phyloP scores from a whole-genome alignment of 2,329 filamentous ascomycete genomes.

The Plectosphaerella sp. region DNA sequence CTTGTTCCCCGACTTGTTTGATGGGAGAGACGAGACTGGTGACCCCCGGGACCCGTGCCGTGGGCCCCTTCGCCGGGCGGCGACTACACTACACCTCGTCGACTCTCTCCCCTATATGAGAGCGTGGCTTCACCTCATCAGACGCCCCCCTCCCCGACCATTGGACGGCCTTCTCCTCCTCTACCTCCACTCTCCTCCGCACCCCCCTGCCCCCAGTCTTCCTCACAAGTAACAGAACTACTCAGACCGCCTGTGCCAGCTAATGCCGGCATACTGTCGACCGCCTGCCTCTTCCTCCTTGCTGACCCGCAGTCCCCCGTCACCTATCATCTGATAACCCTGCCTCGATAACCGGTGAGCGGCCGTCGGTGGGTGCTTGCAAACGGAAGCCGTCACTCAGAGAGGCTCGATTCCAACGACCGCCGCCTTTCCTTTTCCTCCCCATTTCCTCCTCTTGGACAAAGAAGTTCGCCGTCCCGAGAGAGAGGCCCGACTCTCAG shows the following conservation, averaged over 20 bases:
- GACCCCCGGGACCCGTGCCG: neutral
- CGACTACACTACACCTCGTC: neutral
- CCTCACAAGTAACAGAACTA: neutral
- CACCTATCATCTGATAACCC: slow-evolving; percentile 36
- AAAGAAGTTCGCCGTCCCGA: slow-evolving; percentile 42
- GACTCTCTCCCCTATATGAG: neutral
- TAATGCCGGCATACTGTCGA: slow-evolving; percentile 7
- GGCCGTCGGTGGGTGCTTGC: slow-evolving; percentile 45
- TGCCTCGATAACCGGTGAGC: slow-evolving; percentile 27
- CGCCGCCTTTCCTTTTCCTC: too few relatives aligned
- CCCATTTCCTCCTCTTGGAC: slow-evolving; percentile 26
- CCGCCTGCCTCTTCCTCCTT: neutral
- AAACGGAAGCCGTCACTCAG: slow-evolving; percentile 38
- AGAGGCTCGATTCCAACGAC: slow-evolving; percentile 43
- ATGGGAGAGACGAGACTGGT: neutral
- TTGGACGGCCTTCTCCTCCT: neutral
- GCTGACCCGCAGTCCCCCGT: slow-evolving; percentile 12
- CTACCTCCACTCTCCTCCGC: neutral
- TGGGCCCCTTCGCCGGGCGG: neutral
- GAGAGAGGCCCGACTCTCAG: slow-evolving; percentile 21
- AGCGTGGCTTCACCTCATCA: slow-evolving; percentile 1
- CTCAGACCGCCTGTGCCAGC: slow-evolving; percentile 9
- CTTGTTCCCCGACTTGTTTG: neutral
- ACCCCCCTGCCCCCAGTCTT: neutral
- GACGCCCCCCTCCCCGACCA: neutral